Conservation (phyloP, 257 asterid genomes). For the Datura wrightii region DNA sequence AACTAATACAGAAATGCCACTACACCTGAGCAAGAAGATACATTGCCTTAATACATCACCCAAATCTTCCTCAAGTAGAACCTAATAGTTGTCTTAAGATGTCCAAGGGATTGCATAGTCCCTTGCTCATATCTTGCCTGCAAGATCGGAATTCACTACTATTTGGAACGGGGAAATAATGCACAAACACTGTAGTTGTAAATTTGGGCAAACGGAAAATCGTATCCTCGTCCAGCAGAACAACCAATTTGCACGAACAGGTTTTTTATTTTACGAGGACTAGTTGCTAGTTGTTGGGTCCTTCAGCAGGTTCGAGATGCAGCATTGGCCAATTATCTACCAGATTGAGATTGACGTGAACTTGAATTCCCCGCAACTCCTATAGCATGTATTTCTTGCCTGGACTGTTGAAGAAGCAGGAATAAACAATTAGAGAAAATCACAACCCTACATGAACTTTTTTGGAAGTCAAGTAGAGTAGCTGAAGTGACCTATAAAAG, state of each 20-base stretch:
- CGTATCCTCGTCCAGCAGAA: constrained; percentile 19
- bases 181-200: constrained; percentile 12
- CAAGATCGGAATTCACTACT: not conserved
- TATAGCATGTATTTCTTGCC: constrained; percentile 9
- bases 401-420: constrained; percentile 9
- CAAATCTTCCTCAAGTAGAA: constrained; percentile 17
- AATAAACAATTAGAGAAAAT: not conserved
- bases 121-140: not conserved
- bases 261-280: not conserved
- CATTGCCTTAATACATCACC: constrained; percentile 2
- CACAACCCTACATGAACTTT: not conserved
- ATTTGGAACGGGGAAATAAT: not conserved
- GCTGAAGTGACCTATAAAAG: not conserved
- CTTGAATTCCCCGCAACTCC: not conserved
- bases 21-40: constrained; percentile 1
- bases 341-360: not conserved
- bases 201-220: not conserved
- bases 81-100: not conserved
- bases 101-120: not conserved
- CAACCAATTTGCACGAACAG: constrained; percentile 2
- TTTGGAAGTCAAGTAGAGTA: not conserved
- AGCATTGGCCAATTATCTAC: not conserved
- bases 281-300: constrained; percentile 6
- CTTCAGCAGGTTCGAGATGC: not conserved
- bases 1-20: not conserved